These are phyloP conservation scores for Colletotrichum higginsianum DNA, from an alignment of 2,329 filamentous ascomycete species.

Conservation along the genomic window DNA sequence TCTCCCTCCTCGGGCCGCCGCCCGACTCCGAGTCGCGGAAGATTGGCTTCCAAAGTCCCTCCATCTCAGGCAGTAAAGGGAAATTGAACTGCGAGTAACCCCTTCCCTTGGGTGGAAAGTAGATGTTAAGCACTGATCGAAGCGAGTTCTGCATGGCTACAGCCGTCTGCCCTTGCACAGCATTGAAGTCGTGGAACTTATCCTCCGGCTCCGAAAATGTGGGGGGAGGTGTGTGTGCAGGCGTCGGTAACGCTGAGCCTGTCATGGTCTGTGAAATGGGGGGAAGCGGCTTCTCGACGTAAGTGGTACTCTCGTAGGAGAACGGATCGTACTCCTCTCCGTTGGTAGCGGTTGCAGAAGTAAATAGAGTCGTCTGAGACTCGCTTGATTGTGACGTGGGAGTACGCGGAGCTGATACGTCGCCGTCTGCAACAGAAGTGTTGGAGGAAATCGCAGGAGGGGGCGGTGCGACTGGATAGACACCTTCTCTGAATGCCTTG, in stretches of 20 bases:
- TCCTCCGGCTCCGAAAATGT: slow-evolving; percentile 48
- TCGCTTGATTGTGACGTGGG: slow-evolving; percentile 26
- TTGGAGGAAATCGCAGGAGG: slow-evolving; percentile 1
- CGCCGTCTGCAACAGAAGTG: slow-evolving; percentile 31
- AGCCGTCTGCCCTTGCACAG: slow-evolving; percentile 60
- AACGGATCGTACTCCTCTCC: slow-evolving; percentile 65
- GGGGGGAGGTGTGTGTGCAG: slow-evolving; percentile 60
- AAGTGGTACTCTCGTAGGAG: slow-evolving; percentile 48
- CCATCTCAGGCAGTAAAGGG: slow-evolving; percentile 63
- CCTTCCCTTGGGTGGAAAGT: slow-evolving; percentile 64
- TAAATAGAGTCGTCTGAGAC: slow-evolving; percentile 6
- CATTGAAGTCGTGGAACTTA: slow-evolving; percentile 63
- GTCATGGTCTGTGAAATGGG: slow-evolving; percentile 42
- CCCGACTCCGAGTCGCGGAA: slow-evolving; percentile 57
- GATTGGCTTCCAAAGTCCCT: slow-evolving; percentile 68
- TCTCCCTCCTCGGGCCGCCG: slow-evolving; percentile 48
- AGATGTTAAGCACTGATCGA: slow-evolving; percentile 65
- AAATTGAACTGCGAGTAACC: slow-evolving; percentile 65
- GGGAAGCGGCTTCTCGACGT: slow-evolving; percentile 13
- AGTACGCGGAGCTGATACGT: slow-evolving; percentile 22
- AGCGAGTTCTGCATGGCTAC: slow-evolving; percentile 71
- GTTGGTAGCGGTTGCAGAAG: slow-evolving; percentile 36
- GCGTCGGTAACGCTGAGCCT: slow-evolving; percentile 57
- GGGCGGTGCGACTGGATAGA: slow-evolving; percentile 49
- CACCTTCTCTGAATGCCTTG: slow-evolving; percentile 60